A percentile compares a stretch with the other conserved stretches of the same genome.
These are phyloP conservation scores for Pilaira anomala DNA, from an alignment of 192 early-diverging fungal genomes.

Conservation along the genomic window DNA sequence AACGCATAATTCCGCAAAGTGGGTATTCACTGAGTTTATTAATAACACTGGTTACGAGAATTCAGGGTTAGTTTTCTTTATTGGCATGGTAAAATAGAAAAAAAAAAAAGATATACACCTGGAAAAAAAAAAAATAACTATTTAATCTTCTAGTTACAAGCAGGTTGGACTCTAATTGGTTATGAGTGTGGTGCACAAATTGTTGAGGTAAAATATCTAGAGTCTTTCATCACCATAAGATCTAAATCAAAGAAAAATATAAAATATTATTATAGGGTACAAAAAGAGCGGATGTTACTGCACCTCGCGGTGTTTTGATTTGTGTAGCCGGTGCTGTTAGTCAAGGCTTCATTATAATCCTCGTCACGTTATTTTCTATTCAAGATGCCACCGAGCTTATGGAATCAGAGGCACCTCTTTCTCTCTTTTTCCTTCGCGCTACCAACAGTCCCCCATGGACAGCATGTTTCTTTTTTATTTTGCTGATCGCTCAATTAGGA, in stretches of 20 bases:
- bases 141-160: too few relatives aligned
- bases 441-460: conserved; percentile 33
- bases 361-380: conserved; percentile 42
- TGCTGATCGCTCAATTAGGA: conserved; percentile 42
- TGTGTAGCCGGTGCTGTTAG: conserved; percentile 40
- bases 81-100: conserved; percentile 29
- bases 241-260: too few relatives aligned
- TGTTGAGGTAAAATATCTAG: conserved; percentile 19
- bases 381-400: conserved; percentile 42
- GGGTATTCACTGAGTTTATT: conserved; percentile 44
- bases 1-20: conserved; percentile 35
- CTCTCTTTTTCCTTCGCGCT: conserved; percentile 37
- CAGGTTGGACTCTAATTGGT: conserved; percentile 44
- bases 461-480: conserved; percentile 37
- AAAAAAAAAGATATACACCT: too few relatives aligned
- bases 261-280: conserved; percentile 23
- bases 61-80: conserved; percentile 38
- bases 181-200: conserved; percentile 45
- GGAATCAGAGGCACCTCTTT: conserved; percentile 30
- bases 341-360: conserved; percentile 40
- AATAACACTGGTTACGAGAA: conserved; percentile 50
- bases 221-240: too few relatives aligned
- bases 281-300: conserved; percentile 44
- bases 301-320: conserved; percentile 45
- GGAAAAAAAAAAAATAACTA: too few relatives aligned